Base-by-base conservation (phyloP, 1,284 basidiomycete genomes). In the Garcileccinum viscosum region DNA sequence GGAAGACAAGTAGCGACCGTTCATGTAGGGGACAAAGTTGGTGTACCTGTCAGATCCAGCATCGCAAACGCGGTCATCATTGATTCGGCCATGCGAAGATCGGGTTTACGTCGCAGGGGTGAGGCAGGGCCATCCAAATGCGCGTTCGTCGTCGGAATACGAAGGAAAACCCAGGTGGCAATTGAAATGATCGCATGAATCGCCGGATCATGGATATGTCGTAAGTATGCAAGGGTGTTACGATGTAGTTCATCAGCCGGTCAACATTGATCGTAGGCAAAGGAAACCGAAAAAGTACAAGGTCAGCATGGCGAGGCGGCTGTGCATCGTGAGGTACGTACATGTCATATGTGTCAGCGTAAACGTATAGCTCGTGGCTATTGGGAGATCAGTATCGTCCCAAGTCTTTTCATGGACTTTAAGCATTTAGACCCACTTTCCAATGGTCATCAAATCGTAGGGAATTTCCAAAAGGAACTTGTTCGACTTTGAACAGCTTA, bases 321-420 rank as follows among this genome's bases (percentile, higher is more conserved):
- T 56, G 35, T 33, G 19, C 15, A 35, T 47, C 58, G 63, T 22
- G 50, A 30, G n/a, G 37, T 24, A 80, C 84, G 67, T 80, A 92
- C 87, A 95, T 92, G 79, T 95, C 93, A 60, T 89, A 85, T 0
- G 94, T 88, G 75, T 93, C 88, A 5, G 83, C 86, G 77, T 95
- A 95, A 70, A 89, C 85, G 81, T 96, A 97, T 40, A 97, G 81
- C 81, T 97, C 95, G 75, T 97, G 95, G 75, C 91, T 91, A 62
- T 64, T 30, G 27, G 42, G 67, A 67, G 62, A 65, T 69, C 65
- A 70, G 72, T 40, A 69, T 73, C 44, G 30, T 65, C 19, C n/a
- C 11, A 15, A 60, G 38, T 30, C 7, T 33, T 8, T 37, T 14
- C 7, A n/a, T 9, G n/a, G 14, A 56, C 1, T 3, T 0, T 19